Evolutionary conservation across 805 yeast genomes (phyloP), one percentile per base, ranked within the genome.

Genomic region (Metschnikowia santaceciliae): DNA sequence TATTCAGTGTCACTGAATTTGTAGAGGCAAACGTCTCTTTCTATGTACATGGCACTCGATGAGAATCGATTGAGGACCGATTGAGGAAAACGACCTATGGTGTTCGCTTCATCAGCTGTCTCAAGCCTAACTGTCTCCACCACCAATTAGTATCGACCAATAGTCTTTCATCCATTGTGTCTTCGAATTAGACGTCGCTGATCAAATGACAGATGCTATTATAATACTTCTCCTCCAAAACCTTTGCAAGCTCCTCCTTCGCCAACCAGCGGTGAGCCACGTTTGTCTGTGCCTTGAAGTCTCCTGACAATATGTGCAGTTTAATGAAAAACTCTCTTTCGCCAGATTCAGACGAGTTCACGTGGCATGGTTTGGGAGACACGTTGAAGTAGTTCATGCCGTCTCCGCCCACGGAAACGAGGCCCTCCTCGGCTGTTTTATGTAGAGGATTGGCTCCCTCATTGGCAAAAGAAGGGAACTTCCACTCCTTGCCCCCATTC

Each of bases 261-360:
- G 89, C 80, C 59, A 90, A 76, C 99, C 99, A 92, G 60, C 84
- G 83, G 70, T 71, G 88, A 49, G 85, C 84, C 45, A 69, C 57
- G 35, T 65, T 61, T 10, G 68, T 60, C 39, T 67, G 64, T 10
- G 76, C 71, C 47, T 70, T 69, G 67, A 91, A 91, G 54, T 74
- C 72, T 42, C 98, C 99, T 11, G 96, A 87, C 59, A 92, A 71
- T 51, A 92, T 89, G 66, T 90, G 96, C 33, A 95, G 86, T 69
- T 89, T 90, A 60, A 94, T 81, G 60, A 88, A 74, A 64, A 84
- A 94, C 60, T 88, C 92, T 60, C 68, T 64, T 32, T 62, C 62
- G 33, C 64, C 62, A 36, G 59, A 61, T 13, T 47, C 51, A 13
- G 58, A 46, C 15, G 40, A n/a, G 54, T 72, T 77, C 57, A 80